Evolutionary conservation across 106 monocot species (phyloP), one percentile per base, ranked within the genome.

Genomic region (Allium cepa): DNA sequence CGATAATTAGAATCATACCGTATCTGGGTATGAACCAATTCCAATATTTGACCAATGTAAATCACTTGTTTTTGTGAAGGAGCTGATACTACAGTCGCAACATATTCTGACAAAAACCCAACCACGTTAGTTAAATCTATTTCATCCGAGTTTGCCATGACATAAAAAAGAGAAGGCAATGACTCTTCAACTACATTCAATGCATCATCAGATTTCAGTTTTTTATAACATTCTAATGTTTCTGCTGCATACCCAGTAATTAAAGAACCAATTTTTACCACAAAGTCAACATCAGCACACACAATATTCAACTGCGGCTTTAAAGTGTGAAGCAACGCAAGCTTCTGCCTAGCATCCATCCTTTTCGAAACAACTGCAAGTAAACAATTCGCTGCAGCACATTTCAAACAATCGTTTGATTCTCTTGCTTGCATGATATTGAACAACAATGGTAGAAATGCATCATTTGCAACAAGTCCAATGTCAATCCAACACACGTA

Each of bases 401-500:
- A 68, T 14, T 81, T 79, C 7, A 92, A 80, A 18, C 60, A 71
- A 46, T 84, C 86, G 0, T 53, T 26, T 6, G 77, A 49, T 71
- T 17, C 75, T 0, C 50, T 57, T 17, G 71, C 52, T 17, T 86
- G 50, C 3, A 86, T 57, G 9, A 90, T 58, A 26, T 90, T 92
- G 49, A 97, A 92, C 17, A 97, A 72, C 50, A 97, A 78, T 1
- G 82, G 76, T 7, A 92, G 67, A 63, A 97, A 84, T 15, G 70
- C 82, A 13, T 87, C 89, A 57, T 97, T 97, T 45, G 87, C 89
- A 22, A 97, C 79, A 10, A 97, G 76, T 0, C 62, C 53, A 53
- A 97, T 87, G 67, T 97, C 92, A 56, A 97, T 92, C 97, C 97
- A 97, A 10, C 80, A 8, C 70, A 89, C 78, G 68, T 87, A 87